Percentiles rank a stretch among this genome's conserved stretches.
phyloP scores from a whole-genome alignment of 2,329 filamentous ascomycete species.

The Colletotrichum lentis region DNA sequence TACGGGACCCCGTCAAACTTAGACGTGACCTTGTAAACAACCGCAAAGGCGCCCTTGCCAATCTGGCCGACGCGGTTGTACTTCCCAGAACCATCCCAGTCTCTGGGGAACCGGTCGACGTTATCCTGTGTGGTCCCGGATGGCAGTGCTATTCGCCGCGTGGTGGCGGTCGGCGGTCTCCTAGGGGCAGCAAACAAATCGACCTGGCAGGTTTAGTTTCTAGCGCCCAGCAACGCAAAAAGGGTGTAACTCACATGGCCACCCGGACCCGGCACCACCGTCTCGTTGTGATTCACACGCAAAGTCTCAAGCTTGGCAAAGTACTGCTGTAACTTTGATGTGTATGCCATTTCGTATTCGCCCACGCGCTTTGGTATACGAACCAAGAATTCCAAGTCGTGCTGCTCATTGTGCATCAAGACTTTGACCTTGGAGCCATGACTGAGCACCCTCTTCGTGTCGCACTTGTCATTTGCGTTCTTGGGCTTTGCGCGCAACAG shows the following conservation, averaged over 20 bases:
- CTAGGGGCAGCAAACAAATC: slow-evolving; percentile 44
- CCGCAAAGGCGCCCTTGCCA: slow-evolving; percentile 94
- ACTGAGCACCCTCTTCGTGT: slow-evolving; percentile 68
- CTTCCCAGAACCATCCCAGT: slow-evolving; percentile 82
- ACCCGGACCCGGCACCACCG: slow-evolving; percentile 57
- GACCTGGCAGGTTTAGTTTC: slow-evolving; percentile 38
- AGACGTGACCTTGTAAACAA: slow-evolving; percentile 87
- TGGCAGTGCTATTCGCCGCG: slow-evolving; percentile 37
- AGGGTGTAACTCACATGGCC: slow-evolving; percentile 54
- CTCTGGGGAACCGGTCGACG: slow-evolving; percentile 58
- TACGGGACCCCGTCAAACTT: slow-evolving; percentile 84
- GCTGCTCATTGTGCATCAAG: slow-evolving; percentile 58
- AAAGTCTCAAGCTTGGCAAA: slow-evolving; percentile 53
- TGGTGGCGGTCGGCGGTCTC: slow-evolving; percentile 25
- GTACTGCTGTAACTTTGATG: slow-evolving; percentile 74
- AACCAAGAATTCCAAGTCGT: slow-evolving; percentile 82
- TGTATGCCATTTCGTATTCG: slow-evolving; percentile 69
- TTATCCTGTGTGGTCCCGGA: slow-evolving; percentile 45
- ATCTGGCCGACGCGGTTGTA: slow-evolving; percentile 87
- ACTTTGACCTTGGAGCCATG: slow-evolving; percentile 79
- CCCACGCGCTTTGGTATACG: slow-evolving; percentile 81
- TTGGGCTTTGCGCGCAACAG: slow-evolving; percentile 63
- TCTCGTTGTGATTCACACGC: slow-evolving; percentile 51
- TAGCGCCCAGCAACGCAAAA: neutral
- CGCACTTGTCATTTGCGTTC: slow-evolving; percentile 46